Conservation (phyloP, 495 filamentous ascomycete species). For the Xylaria venustula region DNA sequence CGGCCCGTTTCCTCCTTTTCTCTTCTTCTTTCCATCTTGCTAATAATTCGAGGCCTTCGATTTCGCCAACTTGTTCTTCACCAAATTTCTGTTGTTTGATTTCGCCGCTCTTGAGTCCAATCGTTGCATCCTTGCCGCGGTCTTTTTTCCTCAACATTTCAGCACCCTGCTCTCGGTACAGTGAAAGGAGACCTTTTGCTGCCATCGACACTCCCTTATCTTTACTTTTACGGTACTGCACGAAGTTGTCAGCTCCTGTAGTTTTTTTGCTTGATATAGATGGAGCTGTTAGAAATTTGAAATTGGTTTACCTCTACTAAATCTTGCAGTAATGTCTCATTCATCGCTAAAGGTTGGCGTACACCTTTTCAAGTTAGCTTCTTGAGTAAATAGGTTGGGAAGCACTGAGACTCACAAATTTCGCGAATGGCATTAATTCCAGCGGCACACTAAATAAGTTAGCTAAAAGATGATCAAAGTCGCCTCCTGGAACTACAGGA, state of each 20-base stretch:
- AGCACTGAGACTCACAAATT: conserved; percentile 54
- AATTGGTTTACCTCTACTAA: conserved; percentile 58
- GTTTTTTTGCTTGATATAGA: background rate
- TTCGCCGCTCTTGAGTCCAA: conserved; percentile 69
- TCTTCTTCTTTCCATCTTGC: conserved; percentile 94
- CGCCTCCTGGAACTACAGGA: background rate
- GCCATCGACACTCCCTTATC: conserved; percentile 99
- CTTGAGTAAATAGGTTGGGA: background rate
- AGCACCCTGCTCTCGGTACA: conserved; percentile 87
- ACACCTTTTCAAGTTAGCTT: conserved; percentile 35
- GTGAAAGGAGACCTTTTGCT: conserved; percentile 80
- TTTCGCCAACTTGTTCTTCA: conserved; percentile 73
- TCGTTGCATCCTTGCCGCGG: conserved; percentile 88
- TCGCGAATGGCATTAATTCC: conserved; percentile 95
- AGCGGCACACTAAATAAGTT: conserved; percentile 60
- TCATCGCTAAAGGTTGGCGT: conserved; percentile 91
- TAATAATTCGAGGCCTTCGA: conserved; percentile 89
- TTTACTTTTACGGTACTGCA: conserved; percentile 84
- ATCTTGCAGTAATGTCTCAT: conserved; percentile 92
- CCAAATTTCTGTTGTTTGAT: conserved; percentile 73
- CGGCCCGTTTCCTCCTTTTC: conserved; percentile 64
- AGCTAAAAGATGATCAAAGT: background rate
- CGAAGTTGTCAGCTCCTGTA: background rate
- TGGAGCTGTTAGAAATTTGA: background rate
- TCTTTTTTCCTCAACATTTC: conserved; percentile 88